Evolutionary conservation across 179 eudicot genomes (phyloP), one percentile per base, ranked within the genome.

Genomic region (Patellifolia procumbens): DNA sequence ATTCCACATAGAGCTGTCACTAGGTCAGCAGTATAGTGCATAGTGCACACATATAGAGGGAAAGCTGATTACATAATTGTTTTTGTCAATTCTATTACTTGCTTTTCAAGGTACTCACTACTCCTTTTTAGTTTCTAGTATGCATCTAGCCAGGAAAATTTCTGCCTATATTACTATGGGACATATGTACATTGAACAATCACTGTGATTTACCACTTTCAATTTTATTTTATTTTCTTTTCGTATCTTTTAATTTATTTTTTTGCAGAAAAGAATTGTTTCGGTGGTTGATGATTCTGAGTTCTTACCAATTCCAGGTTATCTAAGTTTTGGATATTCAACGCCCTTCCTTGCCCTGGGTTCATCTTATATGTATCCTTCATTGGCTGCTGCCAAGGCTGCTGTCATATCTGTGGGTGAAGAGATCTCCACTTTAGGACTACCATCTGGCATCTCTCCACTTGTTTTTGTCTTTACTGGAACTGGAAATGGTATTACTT

Each of bases 321-420:
- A 88, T 87, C 88, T 95, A 29, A 88, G 83, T 80, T 90, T 84
- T 74, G 99, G 99, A 59, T 91, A 87, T 83, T 95, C 99, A 63
- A 95, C 99, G 8, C 97, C 99, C 26, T 90, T 95, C 82, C 93
- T 95, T 35, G 89, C 97, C 15, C 80, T 95, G 68, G 97, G 99
- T 59, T 83, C 92, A 72, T 93, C 99, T 76, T 91, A 95, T 87
- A 93, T 95, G 99, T 95, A 92, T 81, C 83, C 97, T 73, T 91
- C 97, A 32, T 82, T 95, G 82, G 97, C 99, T 81, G 84, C 95
- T 87, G 96, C 97, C 5, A 95, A 95, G 86, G 87, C 97, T 81
- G 99, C 99, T 72, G 87, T 95, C 72, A 89, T 92, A 82, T 86
- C 97, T 26, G 90, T 92, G 70, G 99, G 95, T 73, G 97, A 95